Evolutionary conservation across 306 rosid genomes (phyloP), one percentile per base, ranked within the genome.

Genomic region (Oemleria cerasiformis): DNA sequence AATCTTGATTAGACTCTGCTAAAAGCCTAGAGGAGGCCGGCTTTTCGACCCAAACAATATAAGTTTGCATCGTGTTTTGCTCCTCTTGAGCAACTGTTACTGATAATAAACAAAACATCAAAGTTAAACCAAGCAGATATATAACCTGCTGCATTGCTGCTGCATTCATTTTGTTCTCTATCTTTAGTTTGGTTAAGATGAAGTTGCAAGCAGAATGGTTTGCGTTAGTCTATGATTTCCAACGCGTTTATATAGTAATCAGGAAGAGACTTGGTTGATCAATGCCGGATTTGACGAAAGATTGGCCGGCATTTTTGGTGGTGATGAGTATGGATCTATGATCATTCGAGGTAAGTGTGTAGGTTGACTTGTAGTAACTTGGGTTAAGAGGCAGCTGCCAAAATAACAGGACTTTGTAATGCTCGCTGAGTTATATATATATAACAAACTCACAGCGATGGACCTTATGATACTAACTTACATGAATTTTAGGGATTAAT

Each of bases 41-140:
- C 61, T 70, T 84, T n/a, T 72, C 43, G 6, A 87, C 88, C 5
- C 77, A 84, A 42, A 87, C 76, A 74, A 87, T 81, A 76, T 65
- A 78, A 68, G 68, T 88, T 61, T 50, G 45, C 15, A 87, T 65
- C 41, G 56, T 70, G 57, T 51, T 61, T 47, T 72, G 56, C 3
- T 8, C 19, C 65, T 3, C 2, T 60, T 15, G 12, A 14, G 43
- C 44, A 60, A 60, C 44, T 60, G 21, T 4, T 8, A 0, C 1
- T 51, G 23, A 17, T 2, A 8, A 20, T 30, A 67, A 23, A 48
- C 61, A 48, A 15, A 79, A 75, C 62, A 83, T 30, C 71, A 63
- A 68, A 73, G 76, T 40, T 10, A 86, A 70, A 17, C 30, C 30
- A 25, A 25, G 30, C 30, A 25, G 30, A 25, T 1, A 25, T 25